Base-by-base conservation (phyloP, 129 eudicot species). In the Helichrysum umbraculigerum region DNA sequence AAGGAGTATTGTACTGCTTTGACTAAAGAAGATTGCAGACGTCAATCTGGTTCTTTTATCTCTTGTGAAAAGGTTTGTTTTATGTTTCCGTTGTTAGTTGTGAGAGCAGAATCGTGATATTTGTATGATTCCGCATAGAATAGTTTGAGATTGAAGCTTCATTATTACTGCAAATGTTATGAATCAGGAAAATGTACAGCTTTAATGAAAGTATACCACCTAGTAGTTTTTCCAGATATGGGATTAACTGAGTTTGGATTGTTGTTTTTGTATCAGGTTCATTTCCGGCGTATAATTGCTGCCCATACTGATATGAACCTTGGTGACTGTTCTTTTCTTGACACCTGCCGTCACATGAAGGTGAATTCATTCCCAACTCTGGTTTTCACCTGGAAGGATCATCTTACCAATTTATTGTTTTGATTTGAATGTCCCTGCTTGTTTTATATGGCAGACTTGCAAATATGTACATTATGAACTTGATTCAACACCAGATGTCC, bases 311-410 rank as follows among this genome's bases (percentile, higher is more conserved):
- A 94, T 80, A 84, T 91, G 81, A 91, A 94, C 79, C 88, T 94
- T 72, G 99, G 99, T 60, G 99, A 94, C 65, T 94, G 99, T 82
- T 94, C 99, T 68, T 94, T 94, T 79, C 93, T 94, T 11, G 99
- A 94, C 73, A 94, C 99, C 2, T 94, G 99, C 75, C 97, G 99
- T 65, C 99, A 94, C 85, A 94, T 94, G 99, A 94, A 94, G 99
- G 99, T 94, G 12, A 86, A 66, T 34, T 39, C 25, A 21, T 66
- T 39, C 20, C 33, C 30, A 28, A 33, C 14, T 77, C 1, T 69
- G 32, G 28, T 22, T 17, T 44, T 83, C 62, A 68, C 42, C 58
- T 61, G 69, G 5, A 0, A 52, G 3, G 39, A 16, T 70, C 12
- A 9, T 34, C n/a, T 35, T 17, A 15, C 64, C 52, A 25, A 5